These are phyloP conservation scores for Xerocomellus amylosporus DNA, from an alignment of 768 basidiomycete species.

Conservation along the genomic window DNA sequence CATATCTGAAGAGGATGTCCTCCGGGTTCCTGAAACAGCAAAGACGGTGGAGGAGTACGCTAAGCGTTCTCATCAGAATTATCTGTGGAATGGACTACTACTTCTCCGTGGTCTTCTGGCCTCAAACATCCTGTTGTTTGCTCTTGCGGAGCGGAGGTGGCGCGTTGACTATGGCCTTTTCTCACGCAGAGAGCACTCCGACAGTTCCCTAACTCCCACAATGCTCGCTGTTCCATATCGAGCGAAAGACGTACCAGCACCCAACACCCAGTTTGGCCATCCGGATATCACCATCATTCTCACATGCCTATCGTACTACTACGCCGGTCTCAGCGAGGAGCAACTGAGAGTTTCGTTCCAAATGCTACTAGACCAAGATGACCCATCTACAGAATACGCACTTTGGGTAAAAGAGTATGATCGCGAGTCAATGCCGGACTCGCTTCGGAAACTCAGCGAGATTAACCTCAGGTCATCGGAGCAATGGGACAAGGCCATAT, in stretches of 20 bases:
- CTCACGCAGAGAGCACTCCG: not conserved
- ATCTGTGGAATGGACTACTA: not conserved
- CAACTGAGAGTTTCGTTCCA: not conserved
- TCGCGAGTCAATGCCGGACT: not conserved
- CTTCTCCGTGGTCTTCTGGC: conserved; percentile 34
- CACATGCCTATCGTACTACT: conserved; percentile 35
- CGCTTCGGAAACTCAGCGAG: not conserved
- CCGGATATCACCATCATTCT: conserved; percentile 33
- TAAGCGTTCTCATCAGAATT: not conserved
- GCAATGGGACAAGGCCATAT: not conserved
- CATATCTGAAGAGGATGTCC: conserved; percentile 4
- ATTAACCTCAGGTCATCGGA: conserved; percentile 9
- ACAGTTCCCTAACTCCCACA: conserved; percentile 7
- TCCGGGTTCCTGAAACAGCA: not conserved
- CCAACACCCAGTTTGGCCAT: conserved; percentile 34
- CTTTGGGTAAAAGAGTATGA: not conserved
- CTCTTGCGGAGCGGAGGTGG: conserved; percentile 32
- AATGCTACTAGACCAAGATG: conserved; percentile 1
- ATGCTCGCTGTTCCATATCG: conserved; percentile 35
- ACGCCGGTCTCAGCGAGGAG: conserved; percentile 5
- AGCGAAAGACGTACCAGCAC: conserved; percentile 34
- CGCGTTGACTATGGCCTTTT: conserved; percentile 33
- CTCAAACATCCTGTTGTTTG: conserved; percentile 23
- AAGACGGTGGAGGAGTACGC: conserved; percentile 2
- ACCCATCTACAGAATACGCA: not conserved